Evolutionary conservation across 495 filamentous ascomycete species (phyloP).

Genomic region (Daldinia childiae): DNA sequence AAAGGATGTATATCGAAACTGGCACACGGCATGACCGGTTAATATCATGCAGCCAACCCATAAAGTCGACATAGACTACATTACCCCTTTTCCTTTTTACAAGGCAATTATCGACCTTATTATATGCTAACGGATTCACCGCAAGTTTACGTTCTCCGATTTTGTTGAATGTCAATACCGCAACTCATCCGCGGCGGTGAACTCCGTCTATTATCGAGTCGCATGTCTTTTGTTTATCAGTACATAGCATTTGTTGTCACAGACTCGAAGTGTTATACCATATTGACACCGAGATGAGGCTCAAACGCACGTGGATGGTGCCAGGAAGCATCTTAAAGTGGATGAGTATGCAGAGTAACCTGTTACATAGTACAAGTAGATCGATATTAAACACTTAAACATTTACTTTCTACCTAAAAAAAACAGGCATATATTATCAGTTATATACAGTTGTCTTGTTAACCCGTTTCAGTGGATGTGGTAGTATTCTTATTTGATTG

Average conservation of each 20-base stretch:
- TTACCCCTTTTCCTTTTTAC: background rate
- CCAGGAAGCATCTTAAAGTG: background rate
- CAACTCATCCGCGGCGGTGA: too few species aligned
- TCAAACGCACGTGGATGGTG: conserved; percentile 17
- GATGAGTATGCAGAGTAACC: background rate
- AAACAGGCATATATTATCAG: background rate
- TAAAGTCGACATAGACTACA: background rate
- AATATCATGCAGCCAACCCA: background rate
- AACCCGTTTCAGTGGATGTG: background rate
- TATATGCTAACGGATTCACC: background rate
- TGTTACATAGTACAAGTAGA: background rate
- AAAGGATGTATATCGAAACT: too few species aligned
- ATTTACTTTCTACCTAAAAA: background rate
- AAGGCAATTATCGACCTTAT: background rate
- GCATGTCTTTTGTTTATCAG: background rate
- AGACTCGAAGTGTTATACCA: background rate
- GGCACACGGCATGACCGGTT: background rate
- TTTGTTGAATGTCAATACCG: too few species aligned
- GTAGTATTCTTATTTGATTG: background rate
- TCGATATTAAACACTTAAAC: background rate
- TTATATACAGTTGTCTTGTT: background rate
- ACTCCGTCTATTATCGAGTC: background rate
- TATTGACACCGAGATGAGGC: conserved; percentile 14
- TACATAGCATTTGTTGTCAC: background rate
- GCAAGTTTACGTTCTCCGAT: background rate